Evolutionary conservation across 371 early-diverging fungal species (phyloP).

Genomic region (Mucor racemosus): DNA sequence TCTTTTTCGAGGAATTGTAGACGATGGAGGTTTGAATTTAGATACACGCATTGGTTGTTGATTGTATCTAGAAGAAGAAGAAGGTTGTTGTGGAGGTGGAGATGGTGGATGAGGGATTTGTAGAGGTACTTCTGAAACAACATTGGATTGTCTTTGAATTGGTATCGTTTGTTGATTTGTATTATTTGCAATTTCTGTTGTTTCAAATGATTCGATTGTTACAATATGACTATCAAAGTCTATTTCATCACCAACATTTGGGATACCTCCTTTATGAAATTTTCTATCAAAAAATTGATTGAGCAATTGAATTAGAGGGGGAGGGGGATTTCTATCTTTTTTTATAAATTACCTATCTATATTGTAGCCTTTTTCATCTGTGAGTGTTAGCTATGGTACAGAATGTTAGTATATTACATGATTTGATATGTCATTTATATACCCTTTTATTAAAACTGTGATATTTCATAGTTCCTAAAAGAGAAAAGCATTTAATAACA

Average conservation of each 20-base stretch:
- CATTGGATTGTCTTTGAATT: background rate
- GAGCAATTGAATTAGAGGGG: background rate
- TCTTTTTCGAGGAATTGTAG: constrained; percentile 13
- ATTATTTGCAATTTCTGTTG: background rate
- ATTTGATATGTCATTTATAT: background rate
- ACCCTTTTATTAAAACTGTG: constrained; percentile 52
- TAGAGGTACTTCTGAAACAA: background rate
- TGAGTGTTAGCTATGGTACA: constrained; percentile 40
- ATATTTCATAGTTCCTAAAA: constrained; percentile 49
- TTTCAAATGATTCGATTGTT: constrained; percentile 47
- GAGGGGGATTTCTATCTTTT: background rate
- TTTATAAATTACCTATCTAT: constrained; percentile 40
- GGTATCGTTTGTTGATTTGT: background rate
- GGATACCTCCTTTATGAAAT: constrained; percentile 47
- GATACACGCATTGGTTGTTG: background rate
- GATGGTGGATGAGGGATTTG: background rate
- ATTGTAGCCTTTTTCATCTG: constrained; percentile 54
- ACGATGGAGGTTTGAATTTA: constrained; percentile 5
- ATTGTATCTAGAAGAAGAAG: background rate
- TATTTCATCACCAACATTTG: constrained; percentile 59
- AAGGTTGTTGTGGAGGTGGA: background rate
- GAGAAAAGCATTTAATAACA: background rate
- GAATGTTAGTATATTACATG: background rate
- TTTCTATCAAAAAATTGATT: constrained; percentile 28
- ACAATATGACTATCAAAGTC: constrained; percentile 67